These are phyloP conservation scores for Leccinum subtestaceum DNA, from an alignment of 768 basidiomycete species.

Conservation along the genomic window DNA sequence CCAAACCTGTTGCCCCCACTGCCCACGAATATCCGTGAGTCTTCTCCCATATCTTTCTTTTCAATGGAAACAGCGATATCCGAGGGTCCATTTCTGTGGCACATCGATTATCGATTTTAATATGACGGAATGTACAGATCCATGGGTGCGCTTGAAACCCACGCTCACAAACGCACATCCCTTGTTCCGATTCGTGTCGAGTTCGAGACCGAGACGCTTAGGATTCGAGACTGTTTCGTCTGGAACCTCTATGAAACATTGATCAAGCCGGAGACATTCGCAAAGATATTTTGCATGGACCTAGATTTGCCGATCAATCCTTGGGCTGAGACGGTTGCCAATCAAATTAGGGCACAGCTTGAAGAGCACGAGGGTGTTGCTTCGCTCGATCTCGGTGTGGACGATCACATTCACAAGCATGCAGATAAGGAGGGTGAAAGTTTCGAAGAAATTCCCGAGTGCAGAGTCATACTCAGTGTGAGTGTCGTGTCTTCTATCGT, in stretches of 20 bases:
- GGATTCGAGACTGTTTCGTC: slow-evolving; percentile 91
- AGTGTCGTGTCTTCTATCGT: slow-evolving; percentile 27
- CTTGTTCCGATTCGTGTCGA: slow-evolving; percentile 95
- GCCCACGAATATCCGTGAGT: slow-evolving; percentile 77
- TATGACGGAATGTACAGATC: slow-evolving; percentile 42
- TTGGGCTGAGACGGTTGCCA: slow-evolving; percentile 77
- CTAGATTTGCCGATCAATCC: slow-evolving; percentile 66
- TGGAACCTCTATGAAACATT: slow-evolving; percentile 93
- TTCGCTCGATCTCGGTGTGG: slow-evolving; percentile 65
- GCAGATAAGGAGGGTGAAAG: slow-evolving; percentile 38
- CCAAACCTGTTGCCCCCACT: slow-evolving; percentile 55
- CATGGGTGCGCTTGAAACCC: slow-evolving; percentile 58
- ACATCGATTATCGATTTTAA: slow-evolving; percentile 16
- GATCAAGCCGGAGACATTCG: slow-evolving; percentile 83
- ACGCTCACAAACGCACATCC: slow-evolving; percentile 51
- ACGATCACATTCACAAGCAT: slow-evolving; percentile 19
- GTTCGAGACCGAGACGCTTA: slow-evolving; percentile 86
- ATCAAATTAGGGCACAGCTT: slow-evolving; percentile 86
- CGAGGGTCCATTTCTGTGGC: slow-evolving; percentile 18
- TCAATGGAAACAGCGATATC: slow-evolving; percentile 4
- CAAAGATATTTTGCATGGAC: slow-evolving; percentile 83
- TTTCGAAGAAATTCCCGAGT: slow-evolving; percentile 67
- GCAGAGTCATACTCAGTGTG: slow-evolving; percentile 79
- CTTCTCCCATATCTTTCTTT: slow-evolving; percentile 7
- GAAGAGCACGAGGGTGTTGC: slow-evolving; percentile 87